Evolutionary conservation across 305 asterid genomes (phyloP).

Genomic region (Striga hermonthica): DNA sequence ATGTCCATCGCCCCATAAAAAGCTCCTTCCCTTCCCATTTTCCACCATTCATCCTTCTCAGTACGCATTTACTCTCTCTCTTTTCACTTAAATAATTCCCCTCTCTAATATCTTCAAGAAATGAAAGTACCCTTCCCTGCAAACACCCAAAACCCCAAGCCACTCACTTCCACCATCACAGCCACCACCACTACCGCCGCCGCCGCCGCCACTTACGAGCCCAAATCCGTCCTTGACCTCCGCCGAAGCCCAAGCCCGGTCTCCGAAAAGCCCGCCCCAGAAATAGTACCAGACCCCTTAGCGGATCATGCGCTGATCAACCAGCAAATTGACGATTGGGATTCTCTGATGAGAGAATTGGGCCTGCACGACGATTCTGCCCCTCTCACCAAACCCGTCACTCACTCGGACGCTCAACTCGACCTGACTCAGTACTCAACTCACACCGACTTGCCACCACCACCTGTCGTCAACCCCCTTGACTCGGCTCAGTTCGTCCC

Average conservation of each 20-base stretch:
- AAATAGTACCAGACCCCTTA: conserved; percentile 7
- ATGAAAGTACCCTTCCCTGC: conserved; percentile 93
- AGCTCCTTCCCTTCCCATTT: too few relatives aligned
- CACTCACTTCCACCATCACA: conserved; percentile 12
- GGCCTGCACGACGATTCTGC: conserved; percentile 71
- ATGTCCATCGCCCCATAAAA: too few relatives aligned
- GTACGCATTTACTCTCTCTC: too few relatives aligned
- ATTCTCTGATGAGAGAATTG: conserved; percentile 84
- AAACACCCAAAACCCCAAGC: conserved; percentile 38
- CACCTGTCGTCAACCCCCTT: conserved; percentile 41
- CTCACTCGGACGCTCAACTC: conserved; percentile 36
- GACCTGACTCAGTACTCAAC: conserved; percentile 37
- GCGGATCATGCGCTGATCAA: conserved; percentile 45
- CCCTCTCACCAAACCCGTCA: conserved; percentile 35
- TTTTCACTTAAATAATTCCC: too few relatives aligned
- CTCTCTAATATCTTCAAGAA: conserved; percentile 35
- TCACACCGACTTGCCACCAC: conserved; percentile 41
- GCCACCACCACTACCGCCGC: not conserved
- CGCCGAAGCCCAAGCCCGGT: conserved; percentile 70
- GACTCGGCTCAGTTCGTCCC: conserved; percentile 49
- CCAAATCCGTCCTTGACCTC: conserved; percentile 89
- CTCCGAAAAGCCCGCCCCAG: conserved; percentile 43
- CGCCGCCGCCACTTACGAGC: conserved; percentile 53
- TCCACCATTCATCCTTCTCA: too few relatives aligned
- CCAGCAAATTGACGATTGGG: conserved; percentile 63